A percentile compares a stretch with the other conserved stretches of the same genome.
These are phyloP conservation scores for Collariella sp. DNA, from an alignment of 495 filamentous ascomycete species.

Conservation along the genomic window DNA sequence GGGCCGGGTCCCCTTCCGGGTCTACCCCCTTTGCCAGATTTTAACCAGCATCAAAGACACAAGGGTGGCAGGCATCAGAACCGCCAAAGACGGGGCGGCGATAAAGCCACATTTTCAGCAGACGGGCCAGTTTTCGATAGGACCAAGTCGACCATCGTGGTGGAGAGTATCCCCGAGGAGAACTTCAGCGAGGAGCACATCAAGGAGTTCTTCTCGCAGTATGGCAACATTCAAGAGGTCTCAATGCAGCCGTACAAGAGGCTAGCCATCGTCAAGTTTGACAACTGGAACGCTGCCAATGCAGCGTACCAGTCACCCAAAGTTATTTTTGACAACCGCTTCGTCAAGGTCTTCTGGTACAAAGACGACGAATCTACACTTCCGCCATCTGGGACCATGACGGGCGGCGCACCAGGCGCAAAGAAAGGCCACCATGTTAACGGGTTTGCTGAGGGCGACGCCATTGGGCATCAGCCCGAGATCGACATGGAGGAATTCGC, in stretches of 20 bases:
- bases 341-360: constrained; percentile 97
- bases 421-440: constrained; percentile 16
- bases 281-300: constrained; percentile 62
- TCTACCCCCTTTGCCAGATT: neutral
- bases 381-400: constrained; percentile 13
- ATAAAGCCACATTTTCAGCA: constrained; percentile 56
- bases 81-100: constrained; percentile 26
- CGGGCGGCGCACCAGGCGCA: constrained; percentile 16
- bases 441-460: constrained; percentile 11
- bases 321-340: constrained; percentile 92
- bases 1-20: neutral
- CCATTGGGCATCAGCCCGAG: constrained; percentile 31
- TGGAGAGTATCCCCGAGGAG: constrained; percentile 89
- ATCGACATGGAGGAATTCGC: constrained; percentile 74
- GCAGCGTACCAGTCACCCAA: constrained; percentile 85
- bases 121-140: constrained; percentile 67
- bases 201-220: constrained; percentile 74
- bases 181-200: constrained; percentile 68
- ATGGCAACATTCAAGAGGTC: constrained; percentile 66
- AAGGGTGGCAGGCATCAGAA: constrained; percentile 18
- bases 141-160: constrained; percentile 70
- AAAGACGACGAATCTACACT: constrained; percentile 46
- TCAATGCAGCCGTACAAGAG: constrained; percentile 68
- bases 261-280: constrained; percentile 75
- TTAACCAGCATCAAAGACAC: neutral